A percentile compares a stretch with the other conserved stretches of the same genome.
phyloP scores from a whole-genome alignment of 331 rosid species.

The Rhamnella rubrinervis region DNA sequence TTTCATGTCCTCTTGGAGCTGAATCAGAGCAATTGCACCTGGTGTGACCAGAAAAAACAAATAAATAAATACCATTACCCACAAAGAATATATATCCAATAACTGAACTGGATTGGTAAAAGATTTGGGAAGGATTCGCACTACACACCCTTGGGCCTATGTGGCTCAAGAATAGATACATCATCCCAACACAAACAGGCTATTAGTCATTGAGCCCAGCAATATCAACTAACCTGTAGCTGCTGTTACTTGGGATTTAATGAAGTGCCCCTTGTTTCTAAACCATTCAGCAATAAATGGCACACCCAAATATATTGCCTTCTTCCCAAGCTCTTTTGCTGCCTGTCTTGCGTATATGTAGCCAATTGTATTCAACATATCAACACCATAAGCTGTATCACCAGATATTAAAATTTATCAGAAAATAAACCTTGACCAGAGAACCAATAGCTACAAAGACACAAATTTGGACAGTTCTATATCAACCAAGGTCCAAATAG shows the following conservation, averaged over 20 bases:
- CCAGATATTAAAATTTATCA: constrained; percentile 28
- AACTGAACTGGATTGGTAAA: not conserved
- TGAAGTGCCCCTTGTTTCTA: constrained; percentile 96
- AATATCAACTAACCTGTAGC: constrained; percentile 73
- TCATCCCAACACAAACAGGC: not conserved
- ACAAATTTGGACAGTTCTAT: not conserved
- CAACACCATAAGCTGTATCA: constrained; percentile 86
- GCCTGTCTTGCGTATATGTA: constrained; percentile 94
- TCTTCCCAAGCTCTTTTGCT: constrained; percentile 98
- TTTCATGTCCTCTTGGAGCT: constrained; percentile 98
- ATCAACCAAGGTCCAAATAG: no score
- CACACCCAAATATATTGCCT: constrained; percentile 91
- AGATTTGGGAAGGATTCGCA: not conserved
- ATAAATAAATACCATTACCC: no score
- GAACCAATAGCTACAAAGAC: constrained; percentile 7
- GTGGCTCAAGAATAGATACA: not conserved
- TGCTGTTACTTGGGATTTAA: constrained; percentile 98
- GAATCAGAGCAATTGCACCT: constrained; percentile 97
- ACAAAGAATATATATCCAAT: not conserved
- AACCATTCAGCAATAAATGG: constrained; percentile 99
- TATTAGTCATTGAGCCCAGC: constrained; percentile 16
- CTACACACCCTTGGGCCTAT: constrained; percentile 5
- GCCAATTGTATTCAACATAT: constrained; percentile 95
- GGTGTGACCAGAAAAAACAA: constrained; percentile 26
- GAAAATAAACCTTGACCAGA: constrained; percentile 22